Conservation (phyloP, 805 yeast genomes). For the Saccharomyces eubayanus region DNA sequence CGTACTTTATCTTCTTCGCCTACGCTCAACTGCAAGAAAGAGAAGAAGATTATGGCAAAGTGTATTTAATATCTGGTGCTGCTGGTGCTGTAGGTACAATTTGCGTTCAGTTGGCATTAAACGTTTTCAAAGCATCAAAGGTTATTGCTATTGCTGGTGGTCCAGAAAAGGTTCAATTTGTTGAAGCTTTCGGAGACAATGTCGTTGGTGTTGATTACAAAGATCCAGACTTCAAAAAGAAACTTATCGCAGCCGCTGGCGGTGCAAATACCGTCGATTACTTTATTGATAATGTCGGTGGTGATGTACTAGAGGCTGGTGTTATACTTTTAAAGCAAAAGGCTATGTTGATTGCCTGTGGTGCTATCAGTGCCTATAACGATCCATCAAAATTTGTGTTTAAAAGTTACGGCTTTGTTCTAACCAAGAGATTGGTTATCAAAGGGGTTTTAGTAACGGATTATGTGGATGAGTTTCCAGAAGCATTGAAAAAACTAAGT, state of each 20-base stretch:
- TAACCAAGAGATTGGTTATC: constrained; percentile 43
- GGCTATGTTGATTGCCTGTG: constrained; percentile 51
- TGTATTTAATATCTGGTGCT: constrained; percentile 53
- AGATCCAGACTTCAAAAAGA: constrained; percentile 32
- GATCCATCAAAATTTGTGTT: constrained; percentile 33
- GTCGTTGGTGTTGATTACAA: constrained; percentile 47
- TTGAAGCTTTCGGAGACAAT: constrained; percentile 48
- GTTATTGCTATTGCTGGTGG: constrained; percentile 60
- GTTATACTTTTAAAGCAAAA: constrained; percentile 29
- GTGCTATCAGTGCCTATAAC: constrained; percentile 54
- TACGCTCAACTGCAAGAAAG: constrained; percentile 40
- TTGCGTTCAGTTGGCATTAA: constrained; percentile 49
- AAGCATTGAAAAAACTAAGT: constrained; percentile 32
- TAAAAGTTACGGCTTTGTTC: constrained; percentile 36
- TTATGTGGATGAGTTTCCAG: constrained; percentile 31
- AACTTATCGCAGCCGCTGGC: constrained; percentile 33
- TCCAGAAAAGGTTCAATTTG: constrained; percentile 44
- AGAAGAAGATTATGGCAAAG: constrained; percentile 35
- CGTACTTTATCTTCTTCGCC: constrained; percentile 46
- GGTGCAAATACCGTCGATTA: constrained; percentile 44
- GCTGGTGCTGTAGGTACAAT: constrained; percentile 67
- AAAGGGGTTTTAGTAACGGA: constrained; percentile 49
- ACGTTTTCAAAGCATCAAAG: constrained; percentile 42
- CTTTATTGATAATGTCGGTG: constrained; percentile 60
- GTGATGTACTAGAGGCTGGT: constrained; percentile 43